Percentiles rank a stretch among this genome's conserved stretches.
phyloP scores from a whole-genome alignment of 2,329 filamentous ascomycete species.

The Didymella exigua region DNA sequence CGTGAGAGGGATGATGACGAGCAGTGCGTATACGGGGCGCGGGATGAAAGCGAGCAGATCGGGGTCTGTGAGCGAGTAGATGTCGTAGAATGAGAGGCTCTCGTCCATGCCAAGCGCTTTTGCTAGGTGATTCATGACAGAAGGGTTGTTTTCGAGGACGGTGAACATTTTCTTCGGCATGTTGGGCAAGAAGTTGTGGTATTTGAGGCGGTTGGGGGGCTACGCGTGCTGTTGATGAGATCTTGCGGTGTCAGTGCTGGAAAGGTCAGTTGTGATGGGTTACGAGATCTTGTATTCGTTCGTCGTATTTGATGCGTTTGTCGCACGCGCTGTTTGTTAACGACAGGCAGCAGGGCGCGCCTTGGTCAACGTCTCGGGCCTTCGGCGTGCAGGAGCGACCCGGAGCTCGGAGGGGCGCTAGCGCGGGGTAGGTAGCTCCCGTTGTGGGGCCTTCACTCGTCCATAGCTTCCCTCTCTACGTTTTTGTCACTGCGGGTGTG shows the following conservation, averaged over 20 bases:
- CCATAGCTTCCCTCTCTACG: not conserved
- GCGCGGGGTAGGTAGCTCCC: conserved; percentile 1
- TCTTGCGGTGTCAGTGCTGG: not conserved
- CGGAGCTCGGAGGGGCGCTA: not conserved
- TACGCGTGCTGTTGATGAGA: not conserved
- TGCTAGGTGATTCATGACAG: conserved; percentile 58
- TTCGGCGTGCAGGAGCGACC: not conserved
- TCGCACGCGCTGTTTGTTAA: not conserved
- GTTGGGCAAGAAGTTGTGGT: not conserved
- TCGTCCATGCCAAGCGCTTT: conserved; percentile 56
- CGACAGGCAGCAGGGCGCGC: conserved; percentile 5
- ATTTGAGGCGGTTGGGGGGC: not conserved
- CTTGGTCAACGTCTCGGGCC: not conserved
- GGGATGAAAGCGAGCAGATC: conserved; percentile 58
- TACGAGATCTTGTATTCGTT: not conserved
- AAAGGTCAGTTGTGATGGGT: not conserved
- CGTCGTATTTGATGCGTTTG: not conserved
- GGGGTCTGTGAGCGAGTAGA: conserved; percentile 59
- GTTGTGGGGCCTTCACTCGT: conserved; percentile 1
- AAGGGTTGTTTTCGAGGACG: conserved; percentile 59
- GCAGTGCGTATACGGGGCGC: conserved; percentile 59
- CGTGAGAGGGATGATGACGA: conserved; percentile 59
- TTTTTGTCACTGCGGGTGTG: not conserved
- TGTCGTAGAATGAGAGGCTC: conserved; percentile 58
- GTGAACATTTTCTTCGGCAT: conserved; percentile 40